Conservation (phyloP, 495 filamentous ascomycete genomes). For the Hypomontagnella submonticulosa region DNA sequence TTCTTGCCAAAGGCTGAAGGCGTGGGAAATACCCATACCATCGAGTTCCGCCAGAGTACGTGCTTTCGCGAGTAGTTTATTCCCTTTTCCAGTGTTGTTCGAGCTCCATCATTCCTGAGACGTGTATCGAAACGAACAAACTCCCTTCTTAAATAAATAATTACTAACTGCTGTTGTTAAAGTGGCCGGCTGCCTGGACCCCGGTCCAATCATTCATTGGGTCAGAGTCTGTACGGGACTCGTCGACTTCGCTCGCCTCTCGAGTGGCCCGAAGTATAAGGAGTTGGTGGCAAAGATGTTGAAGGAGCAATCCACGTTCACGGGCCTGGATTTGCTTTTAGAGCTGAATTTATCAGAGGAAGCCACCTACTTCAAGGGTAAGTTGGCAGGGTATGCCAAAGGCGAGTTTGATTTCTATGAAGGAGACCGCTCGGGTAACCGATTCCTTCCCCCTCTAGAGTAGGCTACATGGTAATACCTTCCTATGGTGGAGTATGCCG, state of each 20-base stretch:
- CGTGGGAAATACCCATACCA: constrained; percentile 40
- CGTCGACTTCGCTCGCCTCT: constrained; percentile 38
- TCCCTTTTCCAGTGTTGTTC: too few species aligned
- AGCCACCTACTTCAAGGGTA: constrained; percentile 20
- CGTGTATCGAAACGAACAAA: too few species aligned
- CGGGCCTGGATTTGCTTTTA: constrained; percentile 22
- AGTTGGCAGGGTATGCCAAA: not conserved
- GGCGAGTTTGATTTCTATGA: constrained; percentile 6
- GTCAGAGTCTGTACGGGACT: constrained; percentile 28
- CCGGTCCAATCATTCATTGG: constrained; percentile 39
- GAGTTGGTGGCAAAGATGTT: constrained; percentile 1
- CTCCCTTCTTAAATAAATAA: too few species aligned
- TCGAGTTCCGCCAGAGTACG: constrained; percentile 47
- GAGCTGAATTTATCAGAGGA: constrained; percentile 13
- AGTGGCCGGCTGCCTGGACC: constrained; percentile 38
- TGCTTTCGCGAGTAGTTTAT: too few species aligned
- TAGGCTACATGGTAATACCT: too few species aligned
- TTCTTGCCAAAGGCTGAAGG: constrained; percentile 22
- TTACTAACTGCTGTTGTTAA: too few species aligned
- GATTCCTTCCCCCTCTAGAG: not conserved
- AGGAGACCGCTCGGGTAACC: not conserved
- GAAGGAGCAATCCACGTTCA: not conserved
- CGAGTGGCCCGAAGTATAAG: constrained; percentile 12
- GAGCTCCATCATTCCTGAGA: too few species aligned
- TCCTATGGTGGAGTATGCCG: too few species aligned